A percentile compares a stretch with the other conserved stretches of the same genome.
Conservation (phyloP, 1,284 basidiomycete genomes). For the Agroathelia rolfsii region DNA sequence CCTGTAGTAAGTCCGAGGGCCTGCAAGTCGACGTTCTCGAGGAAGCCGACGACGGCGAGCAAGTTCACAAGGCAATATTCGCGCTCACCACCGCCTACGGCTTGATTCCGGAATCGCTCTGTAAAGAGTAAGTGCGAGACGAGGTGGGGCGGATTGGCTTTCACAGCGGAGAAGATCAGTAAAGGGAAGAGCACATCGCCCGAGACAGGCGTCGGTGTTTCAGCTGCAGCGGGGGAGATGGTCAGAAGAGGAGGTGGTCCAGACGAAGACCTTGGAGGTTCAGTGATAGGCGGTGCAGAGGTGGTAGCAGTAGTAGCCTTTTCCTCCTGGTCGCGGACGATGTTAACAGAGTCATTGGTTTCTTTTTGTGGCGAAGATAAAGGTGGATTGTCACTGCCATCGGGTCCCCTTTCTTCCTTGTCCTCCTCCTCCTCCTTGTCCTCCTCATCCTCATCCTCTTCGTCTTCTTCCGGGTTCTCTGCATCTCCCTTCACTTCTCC, state of each 20-base stretch:
- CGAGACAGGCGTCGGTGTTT: conserved; percentile 40
- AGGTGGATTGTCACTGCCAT: no score
- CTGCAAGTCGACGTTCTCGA: conserved; percentile 84
- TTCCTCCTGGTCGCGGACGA: no score
- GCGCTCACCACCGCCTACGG: conserved; percentile 73
- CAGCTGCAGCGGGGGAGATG: conserved; percentile 19
- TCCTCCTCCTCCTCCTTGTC: no score
- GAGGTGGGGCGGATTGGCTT: conserved; percentile 76
- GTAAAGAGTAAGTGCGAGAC: conserved; percentile 83
- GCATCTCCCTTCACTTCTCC: no score
- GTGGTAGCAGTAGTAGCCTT: no score
- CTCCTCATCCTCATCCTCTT: no score
- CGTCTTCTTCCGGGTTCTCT: no score
- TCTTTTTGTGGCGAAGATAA: no score
- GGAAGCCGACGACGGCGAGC: conserved; percentile 87
- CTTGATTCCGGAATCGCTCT: conserved; percentile 74
- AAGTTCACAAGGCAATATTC: conserved; percentile 90
- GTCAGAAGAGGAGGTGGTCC: conserved; percentile 14
- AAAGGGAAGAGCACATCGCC: conserved; percentile 79
- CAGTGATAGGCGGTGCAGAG: no score
- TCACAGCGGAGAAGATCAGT: conserved; percentile 87
- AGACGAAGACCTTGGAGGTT: no score
- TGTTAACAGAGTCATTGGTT: no score
- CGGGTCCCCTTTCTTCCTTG: no score
- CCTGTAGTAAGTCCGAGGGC: conserved; percentile 80